Base-by-base conservation (phyloP, 352 stramenopile species). In the Phytophthora nicotianae region DNA sequence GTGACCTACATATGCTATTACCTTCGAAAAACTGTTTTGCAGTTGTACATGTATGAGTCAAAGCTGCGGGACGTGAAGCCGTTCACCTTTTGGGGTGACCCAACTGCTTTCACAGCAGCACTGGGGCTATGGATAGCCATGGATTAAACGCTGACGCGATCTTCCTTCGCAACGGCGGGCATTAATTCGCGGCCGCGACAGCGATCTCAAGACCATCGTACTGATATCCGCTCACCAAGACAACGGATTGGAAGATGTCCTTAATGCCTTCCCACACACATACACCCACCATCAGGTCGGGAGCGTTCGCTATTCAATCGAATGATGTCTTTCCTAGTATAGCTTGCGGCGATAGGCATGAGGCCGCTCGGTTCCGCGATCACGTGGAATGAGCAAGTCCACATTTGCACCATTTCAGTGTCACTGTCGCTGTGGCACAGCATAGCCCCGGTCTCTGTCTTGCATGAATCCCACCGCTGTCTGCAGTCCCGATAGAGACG, bases 91-190 rank as follows among this genome's bases (percentile, higher is more conserved):
- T 23, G 19, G 50, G 21, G 35, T 63, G 45, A 16, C 33, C 55
- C 62, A 65, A 66, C 62, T 62, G 62, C 50, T 66, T 70, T 50
- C 37, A 13, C 32, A n/a, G 47, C 51, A 52, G 48, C 3, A 42
- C 8, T 45, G 21, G 5, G 27, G 26, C 23, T 41, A 59, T 37
- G 16, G 21, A 13, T 19, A 24, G 17, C 55, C 32, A 59, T 9
- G 14, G 42, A 52, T 51, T 50, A 50, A 59, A 41, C 23, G 33
- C 54, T 56, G 32, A 13, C 33, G 49, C 20, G 24, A 32, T 3
- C 14, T 57, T 62, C 59, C 20, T 47, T 24, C 11, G 4, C 42
- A 61, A 23, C 52, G 20, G 37, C 56, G 56, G 56, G 47, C 19
- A 14, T 38, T 64, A 37, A 50, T 58, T 42, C 13, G 13, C 27